phyloP scores from a whole-genome alignment of 2,329 filamentous ascomycete genomes.

The Magnaporthiopsis rhizophila region DNA sequence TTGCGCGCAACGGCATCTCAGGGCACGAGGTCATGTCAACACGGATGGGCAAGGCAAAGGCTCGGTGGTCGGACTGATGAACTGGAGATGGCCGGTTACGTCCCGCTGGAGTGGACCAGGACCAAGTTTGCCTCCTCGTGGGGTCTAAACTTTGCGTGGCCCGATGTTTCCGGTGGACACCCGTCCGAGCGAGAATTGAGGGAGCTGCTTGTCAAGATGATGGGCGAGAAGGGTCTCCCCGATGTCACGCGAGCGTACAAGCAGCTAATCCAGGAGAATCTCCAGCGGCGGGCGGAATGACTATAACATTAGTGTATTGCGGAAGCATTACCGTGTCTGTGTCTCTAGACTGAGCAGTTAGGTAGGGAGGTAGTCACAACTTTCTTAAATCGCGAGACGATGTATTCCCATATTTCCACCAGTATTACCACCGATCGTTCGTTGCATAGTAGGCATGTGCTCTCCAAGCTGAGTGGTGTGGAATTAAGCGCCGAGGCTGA shows the following conservation, averaged over 20 bases:
- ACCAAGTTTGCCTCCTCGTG: constrained; percentile 10
- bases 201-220: not conserved
- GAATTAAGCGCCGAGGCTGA: too few relatives aligned
- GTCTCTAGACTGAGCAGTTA: not conserved
- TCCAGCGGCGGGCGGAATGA: not conserved
- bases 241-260: not conserved
- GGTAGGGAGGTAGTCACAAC: not conserved
- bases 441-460: too few relatives aligned
- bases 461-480: too few relatives aligned
- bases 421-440: too few relatives aligned
- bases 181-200: not conserved
- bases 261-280: not conserved
- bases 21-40: constrained; percentile 12
- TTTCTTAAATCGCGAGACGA: too few relatives aligned
- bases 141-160: not conserved
- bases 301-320: not conserved
- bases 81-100: constrained; percentile 10
- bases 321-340: not conserved
- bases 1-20: constrained; percentile 12
- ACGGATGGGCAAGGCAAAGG: not conserved
- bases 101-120: constrained; percentile 9
- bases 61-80: constrained; percentile 10
- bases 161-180: not conserved
- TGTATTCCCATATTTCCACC: too few relatives aligned
- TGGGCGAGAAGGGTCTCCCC: not conserved